These are phyloP conservation scores for Dunaliella primolecta DNA, from an alignment of 139 green algal genomes.

Conservation along the genomic window DNA sequence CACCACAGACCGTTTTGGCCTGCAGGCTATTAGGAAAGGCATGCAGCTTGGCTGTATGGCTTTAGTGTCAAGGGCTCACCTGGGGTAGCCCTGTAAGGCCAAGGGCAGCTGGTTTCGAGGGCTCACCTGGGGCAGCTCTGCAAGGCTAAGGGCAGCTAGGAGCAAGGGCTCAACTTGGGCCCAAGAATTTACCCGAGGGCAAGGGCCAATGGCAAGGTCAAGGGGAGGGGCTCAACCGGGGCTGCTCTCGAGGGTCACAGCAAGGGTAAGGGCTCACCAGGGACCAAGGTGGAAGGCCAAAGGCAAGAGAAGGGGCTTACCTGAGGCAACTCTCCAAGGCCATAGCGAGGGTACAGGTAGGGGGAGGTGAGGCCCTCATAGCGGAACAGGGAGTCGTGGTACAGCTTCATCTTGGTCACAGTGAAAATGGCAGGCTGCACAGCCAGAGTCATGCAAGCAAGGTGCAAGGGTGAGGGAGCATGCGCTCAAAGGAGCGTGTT, in stretches of 20 bases:
- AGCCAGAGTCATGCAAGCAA: background rate
- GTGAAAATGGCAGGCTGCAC: constrained; percentile 73
- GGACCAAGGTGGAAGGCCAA: background rate
- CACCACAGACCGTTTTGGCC: no score
- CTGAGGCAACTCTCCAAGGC: constrained; percentile 95
- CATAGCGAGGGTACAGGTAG: constrained; percentile 99
- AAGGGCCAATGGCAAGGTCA: background rate
- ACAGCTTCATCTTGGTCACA: constrained; percentile 92
- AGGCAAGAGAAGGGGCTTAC: constrained; percentile 24
- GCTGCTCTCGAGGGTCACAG: constrained; percentile 96
- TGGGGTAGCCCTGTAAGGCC: no score
- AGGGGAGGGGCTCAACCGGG: constrained; percentile 58
- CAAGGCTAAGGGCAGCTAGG: no score
- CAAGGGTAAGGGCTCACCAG: constrained; percentile 98
- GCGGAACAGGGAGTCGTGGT: constrained; percentile 90
- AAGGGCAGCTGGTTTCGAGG: no score
- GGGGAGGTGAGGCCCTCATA: constrained; percentile 87
- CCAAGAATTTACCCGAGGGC: background rate
- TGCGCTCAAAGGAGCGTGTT: background rate
- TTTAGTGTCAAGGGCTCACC: no score
- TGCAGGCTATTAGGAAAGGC: no score
- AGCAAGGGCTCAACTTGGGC: no score
- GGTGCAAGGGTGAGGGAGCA: no score
- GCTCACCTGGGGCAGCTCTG: no score
- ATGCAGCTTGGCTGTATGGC: no score